Evolutionary conservation across 805 yeast species (phyloP).

Genomic region (Cyberlindnera subsufficiens): DNA sequence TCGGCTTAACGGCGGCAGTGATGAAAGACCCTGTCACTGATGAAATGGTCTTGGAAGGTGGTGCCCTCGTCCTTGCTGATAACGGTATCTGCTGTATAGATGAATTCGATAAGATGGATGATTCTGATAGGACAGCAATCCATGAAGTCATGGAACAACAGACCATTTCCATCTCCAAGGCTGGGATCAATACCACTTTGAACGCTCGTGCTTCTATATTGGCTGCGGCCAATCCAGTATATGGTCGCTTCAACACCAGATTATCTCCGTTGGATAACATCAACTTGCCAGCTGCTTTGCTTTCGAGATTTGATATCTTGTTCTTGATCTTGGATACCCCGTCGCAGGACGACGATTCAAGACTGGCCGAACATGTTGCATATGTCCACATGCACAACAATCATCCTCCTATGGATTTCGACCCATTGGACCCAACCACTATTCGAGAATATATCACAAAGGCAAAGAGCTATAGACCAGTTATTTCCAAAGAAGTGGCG

Average conservation of each 20-base stretch:
- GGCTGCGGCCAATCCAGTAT: conserved; percentile 98
- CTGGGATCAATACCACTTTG: conserved; percentile 93
- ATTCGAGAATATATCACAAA: conserved; percentile 83
- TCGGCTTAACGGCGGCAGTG: conserved; percentile 97
- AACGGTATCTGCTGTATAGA: conserved; percentile 98
- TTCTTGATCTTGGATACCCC: conserved; percentile 86
- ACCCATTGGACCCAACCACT: conserved; percentile 71
- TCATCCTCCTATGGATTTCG: conserved; percentile 74
- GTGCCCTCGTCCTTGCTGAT: conserved; percentile 94
- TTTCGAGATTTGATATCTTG: conserved; percentile 90
- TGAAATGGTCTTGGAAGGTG: conserved; percentile 97
- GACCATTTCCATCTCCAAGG: conserved; percentile 94
- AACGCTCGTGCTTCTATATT: conserved; percentile 93
- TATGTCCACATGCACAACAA: conserved; percentile 90
- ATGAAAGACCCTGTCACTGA: conserved; percentile 99
- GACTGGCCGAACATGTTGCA: conserved; percentile 89
- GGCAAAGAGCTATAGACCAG: conserved; percentile 83
- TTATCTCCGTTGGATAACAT: conserved; percentile 92
- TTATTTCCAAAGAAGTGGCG: conserved; percentile 75
- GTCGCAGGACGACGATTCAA: conserved; percentile 69
- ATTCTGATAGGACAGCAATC: conserved; percentile 91
- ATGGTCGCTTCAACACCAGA: conserved; percentile 88
- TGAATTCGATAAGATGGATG: conserved; percentile 99
- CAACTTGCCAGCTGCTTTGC: conserved; percentile 91
- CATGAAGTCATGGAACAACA: conserved; percentile 99